phyloP scores from a whole-genome alignment of 2,329 filamentous ascomycete species.

The Lomentospora prolificans region DNA sequence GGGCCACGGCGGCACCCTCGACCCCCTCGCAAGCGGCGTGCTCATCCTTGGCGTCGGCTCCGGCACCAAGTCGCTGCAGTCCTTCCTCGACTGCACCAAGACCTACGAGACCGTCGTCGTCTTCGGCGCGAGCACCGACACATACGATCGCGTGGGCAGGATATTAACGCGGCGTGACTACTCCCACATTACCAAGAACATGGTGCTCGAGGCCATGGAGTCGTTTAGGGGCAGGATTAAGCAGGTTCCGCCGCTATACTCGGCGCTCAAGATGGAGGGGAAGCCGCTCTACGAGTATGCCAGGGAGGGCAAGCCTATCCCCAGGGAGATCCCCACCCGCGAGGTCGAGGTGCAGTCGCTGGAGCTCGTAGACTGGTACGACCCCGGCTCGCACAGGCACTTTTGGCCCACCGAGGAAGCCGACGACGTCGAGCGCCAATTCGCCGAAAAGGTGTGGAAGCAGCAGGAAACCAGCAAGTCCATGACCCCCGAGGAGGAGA shows the following conservation, averaged over 20 bases:
- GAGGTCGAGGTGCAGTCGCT: constrained; percentile 69
- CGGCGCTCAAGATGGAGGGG: constrained; percentile 83
- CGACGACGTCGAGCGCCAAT: constrained; percentile 60
- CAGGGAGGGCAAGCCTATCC: constrained; percentile 76
- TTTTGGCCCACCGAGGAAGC: constrained; percentile 74
- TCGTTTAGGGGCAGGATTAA: constrained; percentile 73
- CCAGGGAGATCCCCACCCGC: constrained; percentile 71
- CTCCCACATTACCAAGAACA: constrained; percentile 68
- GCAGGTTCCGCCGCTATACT: constrained; percentile 88
- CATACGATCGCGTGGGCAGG: constrained; percentile 80
- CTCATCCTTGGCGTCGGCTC: constrained; percentile 79
- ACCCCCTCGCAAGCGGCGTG: constrained; percentile 88
- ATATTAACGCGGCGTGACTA: constrained; percentile 66
- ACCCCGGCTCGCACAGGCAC: constrained; percentile 70
- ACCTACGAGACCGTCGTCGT: constrained; percentile 82
- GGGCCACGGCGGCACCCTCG: constrained; percentile 90
- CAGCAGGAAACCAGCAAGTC: constrained; percentile 39
- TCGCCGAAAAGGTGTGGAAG: constrained; percentile 64
- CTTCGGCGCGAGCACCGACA: constrained; percentile 88
- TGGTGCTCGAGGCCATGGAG: constrained; percentile 66
- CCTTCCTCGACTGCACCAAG: constrained; percentile 84
- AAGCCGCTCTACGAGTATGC: constrained; percentile 96
- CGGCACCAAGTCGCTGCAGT: constrained; percentile 72
- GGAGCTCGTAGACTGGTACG: constrained; percentile 75
- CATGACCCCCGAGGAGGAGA: constrained; percentile 43